Evolutionary conservation across 192 early-diverging fungal genomes (phyloP).

Genomic region (Haplosporangium gracile): DNA sequence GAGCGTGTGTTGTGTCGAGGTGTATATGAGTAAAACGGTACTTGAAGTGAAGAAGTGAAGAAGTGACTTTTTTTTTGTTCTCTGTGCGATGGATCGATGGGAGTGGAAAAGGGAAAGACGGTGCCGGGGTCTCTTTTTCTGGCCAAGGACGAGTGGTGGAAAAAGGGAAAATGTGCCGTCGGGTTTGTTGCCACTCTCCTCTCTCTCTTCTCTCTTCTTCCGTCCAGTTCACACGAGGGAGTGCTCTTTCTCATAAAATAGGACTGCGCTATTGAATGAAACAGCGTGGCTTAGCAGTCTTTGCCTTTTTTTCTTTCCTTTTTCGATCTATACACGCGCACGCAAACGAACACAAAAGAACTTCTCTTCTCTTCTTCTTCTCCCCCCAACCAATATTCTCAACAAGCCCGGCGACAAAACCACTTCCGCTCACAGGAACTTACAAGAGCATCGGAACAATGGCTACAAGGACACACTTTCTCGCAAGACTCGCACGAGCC

Average conservation of each 20-base stretch:
- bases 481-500: conserved; percentile 1
- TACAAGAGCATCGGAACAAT: background rate
- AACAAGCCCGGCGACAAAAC: background rate
- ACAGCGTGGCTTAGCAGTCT: background rate
- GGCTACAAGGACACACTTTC: conserved; percentile 1
- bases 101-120: background rate
- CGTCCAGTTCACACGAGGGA: background rate
- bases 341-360: background rate
- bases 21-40: background rate
- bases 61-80: background rate
- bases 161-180: background rate
- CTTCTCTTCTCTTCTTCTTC: background rate
- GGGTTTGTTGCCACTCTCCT: too few relatives aligned
- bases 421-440: background rate
- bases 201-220: too few relatives aligned
- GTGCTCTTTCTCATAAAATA: background rate
- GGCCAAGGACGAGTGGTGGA: background rate
- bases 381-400: background rate
- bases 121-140: background rate
- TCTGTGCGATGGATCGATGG: background rate
- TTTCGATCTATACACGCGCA: background rate
- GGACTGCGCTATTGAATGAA: background rate
- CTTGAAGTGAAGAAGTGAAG: background rate
- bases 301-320: background rate
- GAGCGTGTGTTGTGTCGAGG: background rate